Conservation (phyloP, 495 filamentous ascomycete genomes). For the Aspergillus funiculosus region DNA sequence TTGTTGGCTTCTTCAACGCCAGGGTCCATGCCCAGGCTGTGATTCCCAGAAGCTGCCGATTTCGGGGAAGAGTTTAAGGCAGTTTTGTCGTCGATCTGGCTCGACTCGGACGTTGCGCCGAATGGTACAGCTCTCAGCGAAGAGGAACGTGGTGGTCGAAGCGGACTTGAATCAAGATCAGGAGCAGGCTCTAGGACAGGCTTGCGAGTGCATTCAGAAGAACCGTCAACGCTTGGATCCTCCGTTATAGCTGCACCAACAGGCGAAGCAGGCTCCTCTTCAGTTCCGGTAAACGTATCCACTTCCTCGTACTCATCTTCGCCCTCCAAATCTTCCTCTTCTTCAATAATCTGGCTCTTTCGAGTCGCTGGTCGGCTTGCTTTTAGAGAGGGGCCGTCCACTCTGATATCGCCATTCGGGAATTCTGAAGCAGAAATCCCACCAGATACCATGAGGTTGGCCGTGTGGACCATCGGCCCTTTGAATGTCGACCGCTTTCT, state of each 20-base stretch:
- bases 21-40: not conserved
- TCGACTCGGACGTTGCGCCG: slow-evolving; percentile 12
- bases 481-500: slow-evolving; percentile 86
- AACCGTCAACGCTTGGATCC: slow-evolving; percentile 16
- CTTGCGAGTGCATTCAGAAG: slow-evolving; percentile 19
- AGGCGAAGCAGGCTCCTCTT: slow-evolving; percentile 35
- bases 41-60: slow-evolving; percentile 10
- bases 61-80: slow-evolving; percentile 9
- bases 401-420: slow-evolving; percentile 32
- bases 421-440: slow-evolving; percentile 35
- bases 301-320: slow-evolving; percentile 67
- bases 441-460: slow-evolving; percentile 37
- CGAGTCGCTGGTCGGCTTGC: slow-evolving; percentile 55
- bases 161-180: slow-evolving; percentile 30
- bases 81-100: not conserved
- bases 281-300: slow-evolving; percentile 57
- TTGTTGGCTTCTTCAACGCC: not conserved
- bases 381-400: slow-evolving; percentile 48
- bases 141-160: slow-evolving; percentile 36
- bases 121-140: slow-evolving; percentile 26
- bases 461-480: slow-evolving; percentile 66
- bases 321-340: slow-evolving; percentile 77
- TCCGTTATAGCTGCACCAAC: slow-evolving; percentile 19
- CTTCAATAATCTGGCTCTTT: slow-evolving; percentile 66
- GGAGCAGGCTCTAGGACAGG: slow-evolving; percentile 32